These are phyloP conservation scores for Aspergillus sp. DNA, from an alignment of 2,329 filamentous ascomycete genomes.

Conservation along the genomic window DNA sequence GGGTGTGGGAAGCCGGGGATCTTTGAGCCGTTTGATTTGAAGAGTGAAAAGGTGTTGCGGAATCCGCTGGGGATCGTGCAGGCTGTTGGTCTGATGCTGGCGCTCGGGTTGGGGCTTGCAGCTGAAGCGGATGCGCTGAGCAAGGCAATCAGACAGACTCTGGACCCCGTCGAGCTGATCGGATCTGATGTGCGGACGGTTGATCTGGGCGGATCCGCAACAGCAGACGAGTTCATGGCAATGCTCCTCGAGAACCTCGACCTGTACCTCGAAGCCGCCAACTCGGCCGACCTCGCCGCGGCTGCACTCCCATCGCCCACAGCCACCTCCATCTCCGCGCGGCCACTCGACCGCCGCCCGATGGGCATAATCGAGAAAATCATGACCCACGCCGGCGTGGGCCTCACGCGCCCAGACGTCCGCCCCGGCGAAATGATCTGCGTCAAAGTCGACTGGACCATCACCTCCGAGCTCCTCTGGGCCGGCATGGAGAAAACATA, in stretches of 20 bases:
- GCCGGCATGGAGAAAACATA: not conserved
- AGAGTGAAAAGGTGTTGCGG: too few relatives aligned
- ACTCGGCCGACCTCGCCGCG: not conserved
- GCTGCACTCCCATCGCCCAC: not conserved
- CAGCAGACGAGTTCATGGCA: not conserved
- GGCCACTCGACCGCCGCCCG: not conserved
- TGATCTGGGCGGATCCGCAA: not conserved
- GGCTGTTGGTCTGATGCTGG: not conserved
- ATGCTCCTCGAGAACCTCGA: not conserved
- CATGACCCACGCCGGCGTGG: not conserved
- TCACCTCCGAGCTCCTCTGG: not conserved
- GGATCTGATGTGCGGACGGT: not conserved
- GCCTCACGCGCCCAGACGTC: not conserved
- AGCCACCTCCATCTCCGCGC: not conserved
- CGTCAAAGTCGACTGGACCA: not conserved
- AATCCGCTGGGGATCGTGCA: too few relatives aligned
- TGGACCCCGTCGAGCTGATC: not conserved
- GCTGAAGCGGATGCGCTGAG: not conserved
- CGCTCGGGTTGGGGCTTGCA: not conserved
- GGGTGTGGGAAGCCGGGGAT: too few relatives aligned
- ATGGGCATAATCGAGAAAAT: not conserved
- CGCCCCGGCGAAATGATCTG: not conserved
- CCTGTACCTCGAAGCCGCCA: not conserved
- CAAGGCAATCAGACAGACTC: not conserved
- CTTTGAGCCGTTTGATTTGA: too few relatives aligned